Evolutionary conservation across 2,329 filamentous ascomycete species (phyloP).

Genomic region (Apiospora saccharicola): DNA sequence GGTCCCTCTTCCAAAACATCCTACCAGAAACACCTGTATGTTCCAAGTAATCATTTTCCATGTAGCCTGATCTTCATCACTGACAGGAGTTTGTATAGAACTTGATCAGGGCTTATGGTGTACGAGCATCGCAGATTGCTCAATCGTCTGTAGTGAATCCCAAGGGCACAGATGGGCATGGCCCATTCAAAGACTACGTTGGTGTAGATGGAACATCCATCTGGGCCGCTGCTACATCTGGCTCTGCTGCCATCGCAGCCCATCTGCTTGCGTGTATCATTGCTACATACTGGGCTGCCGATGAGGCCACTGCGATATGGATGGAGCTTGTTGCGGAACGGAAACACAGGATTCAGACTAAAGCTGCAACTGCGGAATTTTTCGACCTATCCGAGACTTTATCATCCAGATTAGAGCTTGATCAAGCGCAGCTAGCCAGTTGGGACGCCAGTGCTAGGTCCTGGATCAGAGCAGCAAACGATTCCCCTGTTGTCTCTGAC

Average conservation of each 20-base stretch:
- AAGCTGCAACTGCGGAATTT: not conserved
- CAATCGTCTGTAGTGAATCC: constrained; percentile 1
- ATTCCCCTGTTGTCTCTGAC: constrained; percentile 24
- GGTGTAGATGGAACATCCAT: constrained; percentile 44
- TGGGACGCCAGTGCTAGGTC: constrained; percentile 30
- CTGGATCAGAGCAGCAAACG: constrained; percentile 27
- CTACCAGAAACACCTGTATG: not conserved
- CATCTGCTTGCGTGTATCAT: constrained; percentile 45
- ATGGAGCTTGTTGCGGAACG: constrained; percentile 36
- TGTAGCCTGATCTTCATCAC: too few species aligned
- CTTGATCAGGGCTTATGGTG: not conserved
- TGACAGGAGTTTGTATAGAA: too few species aligned
- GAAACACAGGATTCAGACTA: constrained; percentile 25
- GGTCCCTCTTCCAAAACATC: constrained; percentile 25
- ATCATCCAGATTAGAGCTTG: not conserved
- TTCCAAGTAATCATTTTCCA: too few species aligned
- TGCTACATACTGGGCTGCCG: constrained; percentile 35
- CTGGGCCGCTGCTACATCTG: constrained; percentile 48
- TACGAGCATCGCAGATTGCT: not conserved
- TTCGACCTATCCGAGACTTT: not conserved
- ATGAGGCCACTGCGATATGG: constrained; percentile 41
- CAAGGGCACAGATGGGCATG: constrained; percentile 21
- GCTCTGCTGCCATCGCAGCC: constrained; percentile 36
- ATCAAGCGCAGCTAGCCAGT: constrained; percentile 24
- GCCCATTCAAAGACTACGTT: constrained; percentile 30